Evolutionary conservation across 2,329 filamentous ascomycete genomes (phyloP), one percentile per base, ranked within the genome.

Genomic region (Emergomyces pasteurianus): DNA sequence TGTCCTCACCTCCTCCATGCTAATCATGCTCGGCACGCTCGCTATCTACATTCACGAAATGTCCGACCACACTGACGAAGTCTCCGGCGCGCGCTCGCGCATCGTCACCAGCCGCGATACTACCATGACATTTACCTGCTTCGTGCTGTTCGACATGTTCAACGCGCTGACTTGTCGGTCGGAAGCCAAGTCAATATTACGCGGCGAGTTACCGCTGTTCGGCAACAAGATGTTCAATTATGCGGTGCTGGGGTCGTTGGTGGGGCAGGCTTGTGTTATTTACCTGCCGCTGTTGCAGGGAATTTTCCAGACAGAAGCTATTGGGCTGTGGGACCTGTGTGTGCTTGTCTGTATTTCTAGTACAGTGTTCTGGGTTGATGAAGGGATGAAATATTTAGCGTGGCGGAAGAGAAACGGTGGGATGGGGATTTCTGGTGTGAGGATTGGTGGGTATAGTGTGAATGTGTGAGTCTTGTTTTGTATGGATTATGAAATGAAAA

Each of bases 131-230:
- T 99, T 99, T 72, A 99, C 94, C 6, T 96, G 92, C 76, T 99
- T 99, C 71, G 94, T 99, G 53, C 83, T 99, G 59, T 99, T 97
- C 75, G 94, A 99, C 79, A 99, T 99, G 94, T 96, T 97, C 80
- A 97, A 99, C 74, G 94, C 94, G 1, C 80, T 99, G 26, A 87
- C 90, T 18, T 99, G 94, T 75, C 89, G 94, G 55, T 95, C 89
- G 8, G 92, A 96, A 71, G 86, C 83, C 64, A 97, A 97, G 74
- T 95, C 89, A 12, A 81, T 99, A 5, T 82, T 99, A 3, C 82
- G 87, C 31, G 92, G 94, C 47, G 92, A 99, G 72, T 81, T 95
- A 58, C 85, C 88, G 9, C 73, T 95, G 14, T 88, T 94, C 61
- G 85, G 86, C 9, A 99, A 99, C 72, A 87, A 86, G 63, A 88